Conservation (phyloP, 805 yeast species). For the Spathaspora girioi region DNA sequence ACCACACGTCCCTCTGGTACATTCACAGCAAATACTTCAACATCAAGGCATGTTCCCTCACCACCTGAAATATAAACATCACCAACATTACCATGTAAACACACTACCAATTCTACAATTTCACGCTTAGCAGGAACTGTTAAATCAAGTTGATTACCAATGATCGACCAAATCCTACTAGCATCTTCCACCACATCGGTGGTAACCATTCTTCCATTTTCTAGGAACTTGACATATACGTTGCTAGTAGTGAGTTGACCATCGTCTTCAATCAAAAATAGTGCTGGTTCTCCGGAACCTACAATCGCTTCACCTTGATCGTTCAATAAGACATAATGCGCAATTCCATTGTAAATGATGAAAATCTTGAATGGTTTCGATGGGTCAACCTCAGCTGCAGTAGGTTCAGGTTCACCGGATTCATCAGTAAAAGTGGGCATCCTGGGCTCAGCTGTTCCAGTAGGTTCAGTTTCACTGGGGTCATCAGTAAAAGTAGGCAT, state of each 20-base stretch:
- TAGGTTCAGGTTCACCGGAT: not conserved
- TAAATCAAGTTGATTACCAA: not conserved
- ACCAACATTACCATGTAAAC: not conserved
- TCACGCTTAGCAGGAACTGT: not conserved
- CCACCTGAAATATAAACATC: not conserved
- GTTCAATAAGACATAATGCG: not conserved
- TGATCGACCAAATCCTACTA: not conserved
- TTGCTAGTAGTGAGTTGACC: not conserved
- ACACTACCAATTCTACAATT: not conserved
- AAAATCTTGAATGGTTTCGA: not conserved
- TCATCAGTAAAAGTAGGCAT: no score
- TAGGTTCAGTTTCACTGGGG: no score
- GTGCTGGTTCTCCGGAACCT: not conserved
- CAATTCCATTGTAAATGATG: not conserved
- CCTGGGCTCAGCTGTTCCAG: no score
- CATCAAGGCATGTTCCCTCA: not conserved
- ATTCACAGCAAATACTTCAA: not conserved
- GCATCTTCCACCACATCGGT: not conserved
- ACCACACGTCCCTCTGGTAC: not conserved
- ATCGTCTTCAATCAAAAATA: not conserved
- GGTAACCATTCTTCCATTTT: not conserved
- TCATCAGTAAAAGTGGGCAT: no score
- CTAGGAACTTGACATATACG: not conserved
- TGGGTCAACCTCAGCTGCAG: not conserved
- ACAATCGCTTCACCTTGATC: not conserved